Conservation (phyloP, 345 rosid genomes). For the Hevea brasiliensis region DNA sequence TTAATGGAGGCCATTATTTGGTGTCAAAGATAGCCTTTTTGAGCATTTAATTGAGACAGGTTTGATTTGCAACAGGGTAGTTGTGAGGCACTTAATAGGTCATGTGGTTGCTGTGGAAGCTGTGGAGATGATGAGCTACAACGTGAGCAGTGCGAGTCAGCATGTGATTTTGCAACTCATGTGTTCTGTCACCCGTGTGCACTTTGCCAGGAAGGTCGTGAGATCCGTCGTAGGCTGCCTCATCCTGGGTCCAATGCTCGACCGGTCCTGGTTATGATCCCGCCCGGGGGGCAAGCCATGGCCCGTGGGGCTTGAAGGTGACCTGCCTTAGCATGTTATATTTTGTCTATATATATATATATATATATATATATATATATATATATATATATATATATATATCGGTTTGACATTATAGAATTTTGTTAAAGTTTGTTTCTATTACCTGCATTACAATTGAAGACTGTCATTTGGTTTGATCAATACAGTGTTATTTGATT, state of each 20-base stretch:
- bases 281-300: conserved; percentile 78
- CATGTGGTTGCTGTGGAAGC: conserved; percentile 83
- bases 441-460: not conserved
- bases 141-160: conserved; percentile 68
- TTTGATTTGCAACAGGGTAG: conserved; percentile 56
- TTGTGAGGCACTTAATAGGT: conserved; percentile 75
- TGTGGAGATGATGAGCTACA: conserved; percentile 65
- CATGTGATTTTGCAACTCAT: conserved; percentile 77
- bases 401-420: too few relatives aligned
- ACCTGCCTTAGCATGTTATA: not conserved
- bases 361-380: too few relatives aligned
- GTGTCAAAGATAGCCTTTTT: not conserved
- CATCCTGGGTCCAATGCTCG: conserved; percentile 84
- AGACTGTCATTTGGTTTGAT: not conserved
- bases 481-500: too few relatives aligned
- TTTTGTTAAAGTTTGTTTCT: not conserved
- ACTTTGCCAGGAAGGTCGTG: conserved; percentile 97
- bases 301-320: conserved; percentile 47
- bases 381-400: not conserved
- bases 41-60: conserved; percentile 3
- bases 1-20: not conserved
- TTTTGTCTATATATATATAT: not conserved
- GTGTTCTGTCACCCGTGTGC: conserved; percentile 82
- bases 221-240: conserved; percentile 75
- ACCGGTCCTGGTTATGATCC: conserved; percentile 67